Percentiles rank a stretch among this genome's conserved stretches.
Conservation (phyloP, 2,329 filamentous ascomycete species). For the Trichoderma lentiforme region DNA sequence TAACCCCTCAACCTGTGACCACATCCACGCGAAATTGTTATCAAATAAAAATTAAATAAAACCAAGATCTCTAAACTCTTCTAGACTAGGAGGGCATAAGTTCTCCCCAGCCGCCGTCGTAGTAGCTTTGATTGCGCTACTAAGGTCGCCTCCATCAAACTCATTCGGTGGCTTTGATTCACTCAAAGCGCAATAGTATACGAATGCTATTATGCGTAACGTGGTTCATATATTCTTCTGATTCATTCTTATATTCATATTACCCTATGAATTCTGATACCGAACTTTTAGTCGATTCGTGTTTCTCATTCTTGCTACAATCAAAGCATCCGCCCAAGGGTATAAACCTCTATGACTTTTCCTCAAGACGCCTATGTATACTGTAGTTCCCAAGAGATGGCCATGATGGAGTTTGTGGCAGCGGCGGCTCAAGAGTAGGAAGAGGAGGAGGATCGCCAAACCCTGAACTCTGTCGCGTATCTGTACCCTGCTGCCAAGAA, state of each 20-base stretch:
- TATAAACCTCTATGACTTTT: neutral
- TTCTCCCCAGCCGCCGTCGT: neutral
- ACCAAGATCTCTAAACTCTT: neutral
- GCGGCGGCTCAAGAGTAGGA: constrained; percentile 50
- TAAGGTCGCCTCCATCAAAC: neutral
- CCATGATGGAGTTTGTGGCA: constrained; percentile 31
- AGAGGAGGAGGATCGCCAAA: constrained; percentile 54
- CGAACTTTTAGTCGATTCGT: neutral
- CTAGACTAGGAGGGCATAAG: neutral
- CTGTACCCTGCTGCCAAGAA: constrained; percentile 39
- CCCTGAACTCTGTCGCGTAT: constrained; percentile 41
- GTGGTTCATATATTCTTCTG: neutral
- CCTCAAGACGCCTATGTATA: constrained; percentile 25
- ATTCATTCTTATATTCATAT: neutral
- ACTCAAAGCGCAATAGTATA: neutral
- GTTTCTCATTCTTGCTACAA: neutral
- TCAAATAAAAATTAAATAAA: neutral
- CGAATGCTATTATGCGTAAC: neutral
- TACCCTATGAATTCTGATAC: neutral
- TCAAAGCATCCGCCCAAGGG: neutral
- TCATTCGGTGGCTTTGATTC: neutral
- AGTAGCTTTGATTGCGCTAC: neutral
- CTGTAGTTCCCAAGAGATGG: constrained; percentile 6
- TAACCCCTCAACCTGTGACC: neutral
- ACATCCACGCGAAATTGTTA: neutral